phyloP scores from a whole-genome alignment of 1,139 yeast genomes.

The Taphrina wiesneri region DNA sequence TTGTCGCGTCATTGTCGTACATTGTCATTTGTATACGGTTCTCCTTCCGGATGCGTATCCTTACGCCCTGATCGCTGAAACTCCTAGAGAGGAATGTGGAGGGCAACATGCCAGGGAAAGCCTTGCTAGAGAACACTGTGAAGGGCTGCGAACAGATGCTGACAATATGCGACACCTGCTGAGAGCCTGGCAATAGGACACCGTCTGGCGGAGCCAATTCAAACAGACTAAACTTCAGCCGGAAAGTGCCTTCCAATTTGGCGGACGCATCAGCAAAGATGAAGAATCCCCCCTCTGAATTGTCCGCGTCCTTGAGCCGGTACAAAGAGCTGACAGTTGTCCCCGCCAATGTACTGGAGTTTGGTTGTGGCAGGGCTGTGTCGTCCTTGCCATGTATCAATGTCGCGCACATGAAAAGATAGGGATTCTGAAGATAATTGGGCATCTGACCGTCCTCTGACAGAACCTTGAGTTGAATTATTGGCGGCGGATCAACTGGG shows the following conservation, averaged over 20 bases:
- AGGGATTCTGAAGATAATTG: constrained; percentile 26
- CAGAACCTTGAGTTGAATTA: constrained; percentile 19
- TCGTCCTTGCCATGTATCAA: constrained; percentile 4
- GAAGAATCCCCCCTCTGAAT: constrained; percentile 41
- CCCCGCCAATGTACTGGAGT: constrained; percentile 13
- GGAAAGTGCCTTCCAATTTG: constrained; percentile 46
- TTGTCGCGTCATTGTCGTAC: neutral
- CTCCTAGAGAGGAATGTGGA: constrained; percentile 20
- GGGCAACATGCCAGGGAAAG: constrained; percentile 45
- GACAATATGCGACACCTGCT: constrained; percentile 34
- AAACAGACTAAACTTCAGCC: constrained; percentile 43
- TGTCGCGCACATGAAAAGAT: constrained; percentile 25
- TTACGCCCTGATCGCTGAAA: constrained; percentile 33
- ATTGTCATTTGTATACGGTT: constrained; percentile 8
- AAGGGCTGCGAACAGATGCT: constrained; percentile 42
- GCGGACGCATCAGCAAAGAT: constrained; percentile 46
- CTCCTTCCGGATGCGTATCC: constrained; percentile 25
- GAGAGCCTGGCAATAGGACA: neutral
- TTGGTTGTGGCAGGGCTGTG: neutral
- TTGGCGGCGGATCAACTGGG: constrained; percentile 34
- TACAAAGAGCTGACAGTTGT: constrained; percentile 24
- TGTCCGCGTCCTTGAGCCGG: constrained; percentile 21
- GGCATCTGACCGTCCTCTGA: neutral
- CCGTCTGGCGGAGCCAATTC: constrained; percentile 7
- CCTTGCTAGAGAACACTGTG: constrained; percentile 47